Base-by-base conservation (phyloP, 1,284 basidiomycete species). In the Cryptococcus amylolentus region DNA sequence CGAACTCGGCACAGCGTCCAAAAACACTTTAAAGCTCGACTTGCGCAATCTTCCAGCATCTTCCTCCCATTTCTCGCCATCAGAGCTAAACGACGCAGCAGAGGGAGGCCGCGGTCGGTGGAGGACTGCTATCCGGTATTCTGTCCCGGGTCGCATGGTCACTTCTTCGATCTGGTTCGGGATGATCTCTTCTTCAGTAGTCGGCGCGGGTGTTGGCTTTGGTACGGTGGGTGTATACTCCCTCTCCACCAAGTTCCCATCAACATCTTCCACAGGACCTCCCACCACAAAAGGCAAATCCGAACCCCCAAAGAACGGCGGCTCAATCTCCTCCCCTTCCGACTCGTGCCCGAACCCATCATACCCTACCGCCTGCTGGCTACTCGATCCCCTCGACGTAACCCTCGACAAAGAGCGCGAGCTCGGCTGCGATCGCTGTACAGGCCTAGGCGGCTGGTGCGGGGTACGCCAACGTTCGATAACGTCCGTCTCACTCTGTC, bases 161-260 rank as follows among this genome's bases (percentile, higher is more conserved):
- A 81, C 67, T 62, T 81, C 79, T 59, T 81, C 80, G 18, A 81
- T 73, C 56, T 79, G 78, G 50, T 75, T 74, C 35, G 73, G 71
- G 27, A 72, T 72, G 35, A 52, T 38, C 18, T 56, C 63, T 64
- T 56, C 51, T 41, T 64, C 63, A 10, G 48, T 20, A 12, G 38
- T 13, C 23, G 50, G 38, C 9, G 41, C 20, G 9, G 50, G n/a
- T 12, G 13, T 46, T 66, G 41, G 68, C 14, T 16, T 46, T 66
- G 41, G 68, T 66, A 46, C 63, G 55, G 56, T 64, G 54, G 27
- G 52, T 14, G 49, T 35, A 35, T 35, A 8, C 31, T 35, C 31
- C 10, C 31, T 35, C 14, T 26, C 10, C 28, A 2, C 46, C 14
- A 9, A 26, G 16, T 8, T 27, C 45, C 10, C 23, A n/a, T 26